phyloP scores from a whole-genome alignment of 2,329 filamentous ascomycete genomes.

The Aspergillus ustus region DNA sequence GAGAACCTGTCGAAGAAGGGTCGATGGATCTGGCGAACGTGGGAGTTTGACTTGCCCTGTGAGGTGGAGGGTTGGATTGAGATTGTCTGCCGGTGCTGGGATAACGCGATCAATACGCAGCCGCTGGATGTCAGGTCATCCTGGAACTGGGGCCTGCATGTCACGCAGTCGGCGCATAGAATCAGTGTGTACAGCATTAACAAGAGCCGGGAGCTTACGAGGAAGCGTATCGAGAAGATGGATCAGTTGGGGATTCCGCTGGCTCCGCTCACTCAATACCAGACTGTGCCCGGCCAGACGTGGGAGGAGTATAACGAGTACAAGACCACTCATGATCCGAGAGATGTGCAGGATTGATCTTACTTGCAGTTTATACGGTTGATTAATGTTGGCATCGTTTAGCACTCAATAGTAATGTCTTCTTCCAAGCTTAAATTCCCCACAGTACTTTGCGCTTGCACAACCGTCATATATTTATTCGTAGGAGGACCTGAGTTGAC shows the following conservation, averaged over 20 bases:
- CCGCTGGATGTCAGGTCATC: slow-evolving; percentile 58
- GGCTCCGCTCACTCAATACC: slow-evolving; percentile 34
- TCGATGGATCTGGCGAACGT: slow-evolving; percentile 67
- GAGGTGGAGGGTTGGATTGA: slow-evolving; percentile 67
- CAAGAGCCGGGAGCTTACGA: slow-evolving; percentile 34
- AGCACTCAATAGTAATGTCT: too few species aligned
- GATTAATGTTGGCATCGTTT: too few species aligned
- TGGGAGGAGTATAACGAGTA: neutral
- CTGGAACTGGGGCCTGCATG: slow-evolving; percentile 54
- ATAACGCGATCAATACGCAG: slow-evolving; percentile 66
- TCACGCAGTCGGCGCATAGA: slow-evolving; percentile 44
- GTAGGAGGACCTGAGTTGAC: too few species aligned
- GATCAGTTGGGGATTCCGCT: slow-evolving; percentile 36
- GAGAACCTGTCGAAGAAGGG: slow-evolving; percentile 67
- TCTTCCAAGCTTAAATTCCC: too few species aligned
- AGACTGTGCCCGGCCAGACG: neutral
- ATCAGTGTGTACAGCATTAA: slow-evolving; percentile 46
- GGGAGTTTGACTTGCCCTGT: slow-evolving; percentile 66
- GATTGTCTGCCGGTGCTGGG: slow-evolving; percentile 63
- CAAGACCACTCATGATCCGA: neutral
- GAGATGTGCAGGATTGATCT: neutral
- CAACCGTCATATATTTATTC: too few species aligned
- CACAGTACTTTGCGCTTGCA: too few species aligned
- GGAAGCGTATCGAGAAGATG: slow-evolving; percentile 33
- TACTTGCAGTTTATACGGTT: too few species aligned